Conservation (phyloP, 495 filamentous ascomycete genomes). For the Xylaria curta region DNA sequence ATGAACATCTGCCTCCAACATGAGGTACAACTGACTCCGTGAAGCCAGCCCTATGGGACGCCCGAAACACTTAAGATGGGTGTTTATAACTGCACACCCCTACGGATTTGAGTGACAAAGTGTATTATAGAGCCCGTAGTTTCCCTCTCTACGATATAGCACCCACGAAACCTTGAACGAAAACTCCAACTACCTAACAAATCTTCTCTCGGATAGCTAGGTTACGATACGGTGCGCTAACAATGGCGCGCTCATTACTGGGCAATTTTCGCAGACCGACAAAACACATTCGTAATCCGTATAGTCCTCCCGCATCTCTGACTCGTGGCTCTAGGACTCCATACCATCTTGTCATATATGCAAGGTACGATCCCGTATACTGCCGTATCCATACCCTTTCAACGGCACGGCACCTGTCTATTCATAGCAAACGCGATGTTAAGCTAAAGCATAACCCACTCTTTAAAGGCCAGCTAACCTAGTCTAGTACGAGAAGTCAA, state of each 20-base stretch:
- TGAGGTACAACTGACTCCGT: background rate
- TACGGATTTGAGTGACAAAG: background rate
- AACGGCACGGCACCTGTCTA: background rate
- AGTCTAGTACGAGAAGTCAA: background rate
- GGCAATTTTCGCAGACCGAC: constrained; percentile 4
- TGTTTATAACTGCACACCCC: background rate
- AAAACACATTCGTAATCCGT: background rate
- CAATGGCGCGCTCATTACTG: background rate
- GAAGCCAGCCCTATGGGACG: background rate
- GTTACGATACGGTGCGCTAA: background rate
- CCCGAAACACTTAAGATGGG: background rate
- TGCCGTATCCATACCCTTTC: background rate
- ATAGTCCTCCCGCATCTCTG: background rate
- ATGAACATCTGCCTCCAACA: background rate
- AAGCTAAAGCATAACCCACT: background rate
- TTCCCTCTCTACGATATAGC: background rate
- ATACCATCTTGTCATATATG: constrained; percentile 7
- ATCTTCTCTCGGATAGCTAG: background rate
- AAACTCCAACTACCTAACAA: background rate
- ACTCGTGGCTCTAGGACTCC: background rate
- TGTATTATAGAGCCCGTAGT: background rate
- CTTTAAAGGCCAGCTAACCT: background rate
- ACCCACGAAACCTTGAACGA: too few relatives aligned
- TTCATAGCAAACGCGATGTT: background rate
- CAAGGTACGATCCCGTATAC: constrained; percentile 14